Evolutionary conservation across 1,284 basidiomycete species (phyloP).

Genomic region (Boletellus dicymbophilus): DNA sequence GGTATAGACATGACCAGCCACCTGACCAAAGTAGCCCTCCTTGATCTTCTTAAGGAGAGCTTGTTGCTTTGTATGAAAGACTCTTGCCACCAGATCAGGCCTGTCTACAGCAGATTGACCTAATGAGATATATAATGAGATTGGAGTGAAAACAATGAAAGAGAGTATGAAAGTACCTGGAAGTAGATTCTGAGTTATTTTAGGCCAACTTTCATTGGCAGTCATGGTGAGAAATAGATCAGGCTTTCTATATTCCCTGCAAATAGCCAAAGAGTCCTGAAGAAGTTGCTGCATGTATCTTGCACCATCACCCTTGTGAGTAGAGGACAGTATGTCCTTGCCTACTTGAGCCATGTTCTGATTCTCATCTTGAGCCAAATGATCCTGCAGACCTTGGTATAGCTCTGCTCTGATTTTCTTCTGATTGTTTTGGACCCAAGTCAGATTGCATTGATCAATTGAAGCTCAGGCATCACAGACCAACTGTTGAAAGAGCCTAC

Average conservation of each 20-base stretch:
- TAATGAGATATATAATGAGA: neutral
- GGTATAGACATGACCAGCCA: slow-evolving; percentile 13
- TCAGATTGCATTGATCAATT: slow-evolving; percentile 34
- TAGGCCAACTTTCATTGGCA: slow-evolving; percentile 46
- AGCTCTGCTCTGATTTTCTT: slow-evolving; percentile 34
- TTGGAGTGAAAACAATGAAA: neutral
- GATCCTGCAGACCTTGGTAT: slow-evolving; percentile 12
- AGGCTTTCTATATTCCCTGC: slow-evolving; percentile 6
- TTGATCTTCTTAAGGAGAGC: slow-evolving; percentile 32
- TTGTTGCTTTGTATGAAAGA: slow-evolving; percentile 46
- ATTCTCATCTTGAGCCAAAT: neutral
- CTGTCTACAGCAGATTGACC: slow-evolving; percentile 41
- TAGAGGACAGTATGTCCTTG: slow-evolving; percentile 2
- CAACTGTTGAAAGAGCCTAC: slow-evolving; percentile 43
- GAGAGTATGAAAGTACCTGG: slow-evolving; percentile 12
- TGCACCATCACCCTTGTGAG: neutral
- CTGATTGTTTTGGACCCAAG: slow-evolving; percentile 45
- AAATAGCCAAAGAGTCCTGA: slow-evolving; percentile 13
- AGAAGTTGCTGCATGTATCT: slow-evolving; percentile 5
- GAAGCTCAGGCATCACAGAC: slow-evolving; percentile 38
- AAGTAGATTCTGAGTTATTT: slow-evolving; percentile 41
- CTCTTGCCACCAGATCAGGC: slow-evolving; percentile 46
- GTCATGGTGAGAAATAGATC: slow-evolving; percentile 13
- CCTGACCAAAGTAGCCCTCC: slow-evolving; percentile 8
- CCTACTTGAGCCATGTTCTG: slow-evolving; percentile 5